Evolutionary conservation across 768 basidiomycete genomes (phyloP), one percentile per base, ranked within the genome.

Genomic region (Tricholoma flavovirens): DNA sequence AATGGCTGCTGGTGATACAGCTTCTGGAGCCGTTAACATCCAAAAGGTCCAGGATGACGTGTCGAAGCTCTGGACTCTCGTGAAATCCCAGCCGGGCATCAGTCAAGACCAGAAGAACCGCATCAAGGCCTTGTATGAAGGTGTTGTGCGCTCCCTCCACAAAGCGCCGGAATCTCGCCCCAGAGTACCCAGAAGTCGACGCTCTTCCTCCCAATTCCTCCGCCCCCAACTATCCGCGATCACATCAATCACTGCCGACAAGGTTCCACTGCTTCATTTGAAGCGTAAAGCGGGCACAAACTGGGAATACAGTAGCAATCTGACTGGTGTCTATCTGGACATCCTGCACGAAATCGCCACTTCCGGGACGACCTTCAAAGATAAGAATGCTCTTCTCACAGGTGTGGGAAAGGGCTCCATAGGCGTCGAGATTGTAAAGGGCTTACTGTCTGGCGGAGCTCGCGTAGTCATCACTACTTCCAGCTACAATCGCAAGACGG

Each of bases 11-110:
- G 92, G 93, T 2, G 93, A 95, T 66, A 85, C 89, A 5, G 88
- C 92, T 51, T 83, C 90, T 2, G 82, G 82, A 17, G 77, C 83
- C 32, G 83, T 95, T 67, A 98, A 98, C 73, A 90, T 97, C 58
- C 90, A 97, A 75, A 98, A 98, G 74, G 93, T 98, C 45, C 95
- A 98, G 67, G 91, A 95, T 38, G 94, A 98, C 62, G 93, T 99
- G 49, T 78, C 94, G 54, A 98, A 95, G 67, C 82, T 99, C 4
- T 99, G 96, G 94, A 93, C 88, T 53, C 87, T 98, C 56, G 94
- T 99, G 66, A 97, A 95, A 72, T 86, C 91, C 0, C 93, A 98
- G 70, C 96, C 96, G 2, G 93, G 94, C 63, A 98, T 99, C 69
- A 96, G 90, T 65, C 88, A 93, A 63, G 92, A 93, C 60, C 96